Evolutionary conservation across 1,284 basidiomycete genomes (phyloP).

Genomic region (Cutaneotrichosporon dermatis): DNA sequence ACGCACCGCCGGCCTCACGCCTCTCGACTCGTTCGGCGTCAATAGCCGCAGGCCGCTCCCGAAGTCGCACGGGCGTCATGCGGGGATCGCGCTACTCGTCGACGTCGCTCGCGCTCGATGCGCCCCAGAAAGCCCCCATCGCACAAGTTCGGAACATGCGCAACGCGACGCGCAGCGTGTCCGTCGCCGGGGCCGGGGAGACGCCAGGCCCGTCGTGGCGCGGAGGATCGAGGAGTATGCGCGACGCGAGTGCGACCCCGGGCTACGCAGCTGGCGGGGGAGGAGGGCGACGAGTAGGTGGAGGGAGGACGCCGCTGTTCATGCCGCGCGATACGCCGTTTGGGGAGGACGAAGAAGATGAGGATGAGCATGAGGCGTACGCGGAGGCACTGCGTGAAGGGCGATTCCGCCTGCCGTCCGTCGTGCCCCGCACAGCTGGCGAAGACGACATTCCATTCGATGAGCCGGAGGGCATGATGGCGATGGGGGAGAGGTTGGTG

Average conservation of each 20-base stretch:
- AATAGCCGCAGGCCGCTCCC: conserved; percentile 27
- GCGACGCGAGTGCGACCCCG: conserved; percentile 17
- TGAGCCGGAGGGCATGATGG: conserved; percentile 38
- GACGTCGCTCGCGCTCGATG: conserved; percentile 27
- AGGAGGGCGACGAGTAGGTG: no score
- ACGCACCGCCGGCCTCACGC: conserved; percentile 44
- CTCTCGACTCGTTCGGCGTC: conserved; percentile 40
- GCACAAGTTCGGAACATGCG: conserved; percentile 32
- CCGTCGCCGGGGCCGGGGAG: conserved; percentile 20
- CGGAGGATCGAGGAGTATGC: conserved; percentile 3
- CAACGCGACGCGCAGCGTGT: conserved; percentile 37
- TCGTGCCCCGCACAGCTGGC: conserved; percentile 30
- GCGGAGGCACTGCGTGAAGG: conserved; percentile 36
- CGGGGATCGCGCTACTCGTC: conserved; percentile 30
- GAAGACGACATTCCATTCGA: conserved; percentile 42
- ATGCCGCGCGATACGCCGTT: conserved; percentile 41
- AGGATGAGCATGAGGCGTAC: conserved; percentile 43
- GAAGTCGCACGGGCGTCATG: conserved; percentile 22
- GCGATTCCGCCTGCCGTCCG: conserved; percentile 34
- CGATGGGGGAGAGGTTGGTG: conserved; percentile 38
- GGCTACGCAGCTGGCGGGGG: conserved; percentile 12
- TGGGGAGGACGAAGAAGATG: conserved; percentile 44
- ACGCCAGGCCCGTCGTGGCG: not conserved
- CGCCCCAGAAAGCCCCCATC: not conserved
- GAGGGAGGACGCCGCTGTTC: conserved; percentile 35